These are phyloP conservation scores for Talaromyces albobiverticillius DNA, from an alignment of 2,329 filamentous ascomycete genomes.

Conservation along the genomic window DNA sequence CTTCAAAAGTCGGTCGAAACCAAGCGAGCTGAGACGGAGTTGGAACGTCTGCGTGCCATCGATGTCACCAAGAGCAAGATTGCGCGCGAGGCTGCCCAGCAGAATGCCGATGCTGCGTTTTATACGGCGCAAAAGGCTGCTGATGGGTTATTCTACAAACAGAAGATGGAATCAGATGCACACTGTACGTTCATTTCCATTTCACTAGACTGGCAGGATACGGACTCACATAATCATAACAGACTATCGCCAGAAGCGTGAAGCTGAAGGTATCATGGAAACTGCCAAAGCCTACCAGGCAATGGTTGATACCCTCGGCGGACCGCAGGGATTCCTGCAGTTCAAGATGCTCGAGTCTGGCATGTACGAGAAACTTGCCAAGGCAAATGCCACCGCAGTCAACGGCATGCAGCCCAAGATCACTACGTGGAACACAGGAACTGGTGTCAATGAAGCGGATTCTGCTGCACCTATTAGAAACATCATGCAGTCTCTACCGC, in stretches of 20 bases:
- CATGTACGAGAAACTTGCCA: slow-evolving; percentile 72
- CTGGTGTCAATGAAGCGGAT: slow-evolving; percentile 51
- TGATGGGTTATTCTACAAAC: slow-evolving; percentile 47
- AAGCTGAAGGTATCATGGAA: slow-evolving; percentile 72
- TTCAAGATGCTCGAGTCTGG: slow-evolving; percentile 86
- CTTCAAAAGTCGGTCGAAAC: slow-evolving; percentile 74
- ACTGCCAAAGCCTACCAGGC: slow-evolving; percentile 79
- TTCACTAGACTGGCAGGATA: background rate
- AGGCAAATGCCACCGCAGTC: slow-evolving; percentile 73
- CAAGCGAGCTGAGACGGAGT: slow-evolving; percentile 73
- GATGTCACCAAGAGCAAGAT: slow-evolving; percentile 73
- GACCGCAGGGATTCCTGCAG: slow-evolving; percentile 73
- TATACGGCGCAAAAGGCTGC: slow-evolving; percentile 52
- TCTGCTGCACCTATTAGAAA: slow-evolving; percentile 67
- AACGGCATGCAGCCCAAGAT: slow-evolving; percentile 82
- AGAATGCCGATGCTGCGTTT: slow-evolving; percentile 48
- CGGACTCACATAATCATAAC: background rate
- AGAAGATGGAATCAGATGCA: slow-evolving; percentile 41
- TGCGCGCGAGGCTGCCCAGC: slow-evolving; percentile 42
- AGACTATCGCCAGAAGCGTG: slow-evolving; percentile 58
- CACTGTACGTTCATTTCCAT: slow-evolving; percentile 23
- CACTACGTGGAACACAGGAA: slow-evolving; percentile 75
- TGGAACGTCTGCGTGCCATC: slow-evolving; percentile 73
- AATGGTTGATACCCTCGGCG: slow-evolving; percentile 70
- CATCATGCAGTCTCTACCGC: slow-evolving; percentile 79